phyloP scores from a whole-genome alignment of 495 filamentous ascomycete genomes.

The Penicillium tannophilum region DNA sequence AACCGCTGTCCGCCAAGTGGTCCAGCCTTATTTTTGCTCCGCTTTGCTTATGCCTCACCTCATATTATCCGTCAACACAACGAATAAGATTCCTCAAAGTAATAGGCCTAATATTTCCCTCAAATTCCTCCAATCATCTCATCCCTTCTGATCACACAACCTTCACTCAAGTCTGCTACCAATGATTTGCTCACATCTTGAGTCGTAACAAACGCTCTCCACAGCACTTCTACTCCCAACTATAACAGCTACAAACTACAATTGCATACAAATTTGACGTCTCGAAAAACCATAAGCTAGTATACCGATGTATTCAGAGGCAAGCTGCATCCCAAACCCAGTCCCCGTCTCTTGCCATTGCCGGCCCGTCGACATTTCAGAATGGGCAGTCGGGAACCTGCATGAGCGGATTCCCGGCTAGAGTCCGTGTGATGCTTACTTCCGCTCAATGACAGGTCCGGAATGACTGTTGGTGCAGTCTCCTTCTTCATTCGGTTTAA shows the following conservation, averaged over 20 bases:
- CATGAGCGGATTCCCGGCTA: slow-evolving; percentile 2
- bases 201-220: slow-evolving; percentile 1
- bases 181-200: neutral
- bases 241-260: no score
- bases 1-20: neutral
- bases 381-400: slow-evolving; percentile 6
- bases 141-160: no score
- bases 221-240: neutral
- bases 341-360: neutral
- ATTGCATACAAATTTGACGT: neutral
- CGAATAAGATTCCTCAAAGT: neutral
- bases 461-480: neutral
- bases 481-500: neutral
- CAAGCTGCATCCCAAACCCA: neutral
- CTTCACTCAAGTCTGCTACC: neutral
- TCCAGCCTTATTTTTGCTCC: neutral
- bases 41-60: neutral
- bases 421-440: neutral
- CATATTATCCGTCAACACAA: neutral
- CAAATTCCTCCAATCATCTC: no score
- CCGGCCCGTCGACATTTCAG: neutral
- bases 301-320: neutral
- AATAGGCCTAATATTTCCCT: no score
- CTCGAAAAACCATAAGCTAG: neutral
- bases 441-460: neutral